These are phyloP conservation scores for Athelia sp. DNA, from an alignment of 1,284 basidiomycete species.

Conservation along the genomic window DNA sequence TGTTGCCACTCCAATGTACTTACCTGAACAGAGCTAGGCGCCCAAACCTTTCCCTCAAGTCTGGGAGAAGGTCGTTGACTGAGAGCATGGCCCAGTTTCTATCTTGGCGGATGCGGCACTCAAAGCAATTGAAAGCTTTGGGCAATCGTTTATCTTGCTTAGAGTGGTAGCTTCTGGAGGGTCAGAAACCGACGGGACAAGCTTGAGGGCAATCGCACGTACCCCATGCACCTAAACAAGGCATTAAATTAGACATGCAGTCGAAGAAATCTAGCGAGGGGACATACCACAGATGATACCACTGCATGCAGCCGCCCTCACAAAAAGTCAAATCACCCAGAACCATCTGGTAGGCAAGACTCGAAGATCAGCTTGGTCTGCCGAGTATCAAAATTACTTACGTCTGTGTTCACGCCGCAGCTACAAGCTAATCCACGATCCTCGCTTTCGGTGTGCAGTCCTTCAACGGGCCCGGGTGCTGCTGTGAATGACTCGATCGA, in stretches of 20 bases:
- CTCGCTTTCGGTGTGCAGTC: conserved; percentile 2
- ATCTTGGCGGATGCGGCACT: conserved; percentile 62
- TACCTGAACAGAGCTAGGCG: conserved; percentile 69
- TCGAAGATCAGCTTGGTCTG: no score
- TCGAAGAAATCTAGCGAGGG: not conserved
- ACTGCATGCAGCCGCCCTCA: conserved; percentile 60
- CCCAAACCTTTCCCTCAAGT: conserved; percentile 57
- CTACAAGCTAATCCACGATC: conserved; percentile 44
- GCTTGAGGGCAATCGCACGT: conserved; percentile 9
- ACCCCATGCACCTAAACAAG: conserved; percentile 72
- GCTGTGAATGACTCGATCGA: conserved; percentile 32
- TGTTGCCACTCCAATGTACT: conserved; percentile 7
- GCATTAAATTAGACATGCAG: conserved; percentile 2
- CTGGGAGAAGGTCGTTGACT: conserved; percentile 43
- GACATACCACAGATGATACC: conserved; percentile 71
- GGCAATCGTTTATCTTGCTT: conserved; percentile 52
- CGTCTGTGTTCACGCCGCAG: conserved; percentile 53
- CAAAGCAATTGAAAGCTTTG: conserved; percentile 57
- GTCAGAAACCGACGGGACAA: not conserved
- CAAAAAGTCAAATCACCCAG: conserved; percentile 53
- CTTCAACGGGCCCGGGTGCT: conserved; percentile 1
- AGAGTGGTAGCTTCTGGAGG: conserved; percentile 51
- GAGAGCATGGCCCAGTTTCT: conserved; percentile 65
- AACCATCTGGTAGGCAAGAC: conserved; percentile 28
- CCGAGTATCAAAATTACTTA: not conserved